Evolutionary conservation across 1,284 basidiomycete genomes (phyloP), one percentile per base, ranked within the genome.

Genomic region (Cerrena zonata): DNA sequence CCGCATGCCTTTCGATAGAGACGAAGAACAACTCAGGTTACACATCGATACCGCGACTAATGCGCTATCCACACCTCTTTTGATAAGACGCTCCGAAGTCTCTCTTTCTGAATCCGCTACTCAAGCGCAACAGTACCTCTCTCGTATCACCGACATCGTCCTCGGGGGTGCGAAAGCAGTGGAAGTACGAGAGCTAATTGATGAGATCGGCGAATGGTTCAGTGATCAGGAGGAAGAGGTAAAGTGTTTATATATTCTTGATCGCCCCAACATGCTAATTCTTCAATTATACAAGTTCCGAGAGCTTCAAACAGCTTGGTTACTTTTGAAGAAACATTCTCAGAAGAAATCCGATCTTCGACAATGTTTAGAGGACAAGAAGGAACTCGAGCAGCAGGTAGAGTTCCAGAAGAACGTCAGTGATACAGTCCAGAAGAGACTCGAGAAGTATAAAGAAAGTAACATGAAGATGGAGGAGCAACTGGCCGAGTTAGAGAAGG

Each of bases 201-300:
- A 70, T 18, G 62, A 69, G 24, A 63, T 70, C 45, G 62, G 63
- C 40, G 53, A 56, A 5, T 75, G 73, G 60, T 65, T 75, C 50
- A 60, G 61, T 55, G 62, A 63, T 2, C 69, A 61, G 51, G 60
- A 64, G 15, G 67, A 69, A 48, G 65, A 73, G 66, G 71, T 74
- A 43, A 41, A 57, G 12, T 19, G n/a, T 11, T n/a, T 23, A 25
- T 36, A 24, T 30, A 23, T 39, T 18, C n/a, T 18, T 23, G 24
- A 39, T 26, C 11, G 39, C 27, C 30, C 15, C 19, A 19, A 26
- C 13, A 24, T 36, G 34, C 39, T 41, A 27, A 40, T 41, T n/a
- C 36, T 34, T 30, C n/a, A 12, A 27, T 19, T 4, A 21, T 13
- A 38, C 12, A 44, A 64, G 61, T 55, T 58, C 47, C 18, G 51